These are phyloP conservation scores for Penicillium tannophilum DNA, from an alignment of 495 filamentous ascomycete genomes.

Conservation along the genomic window DNA sequence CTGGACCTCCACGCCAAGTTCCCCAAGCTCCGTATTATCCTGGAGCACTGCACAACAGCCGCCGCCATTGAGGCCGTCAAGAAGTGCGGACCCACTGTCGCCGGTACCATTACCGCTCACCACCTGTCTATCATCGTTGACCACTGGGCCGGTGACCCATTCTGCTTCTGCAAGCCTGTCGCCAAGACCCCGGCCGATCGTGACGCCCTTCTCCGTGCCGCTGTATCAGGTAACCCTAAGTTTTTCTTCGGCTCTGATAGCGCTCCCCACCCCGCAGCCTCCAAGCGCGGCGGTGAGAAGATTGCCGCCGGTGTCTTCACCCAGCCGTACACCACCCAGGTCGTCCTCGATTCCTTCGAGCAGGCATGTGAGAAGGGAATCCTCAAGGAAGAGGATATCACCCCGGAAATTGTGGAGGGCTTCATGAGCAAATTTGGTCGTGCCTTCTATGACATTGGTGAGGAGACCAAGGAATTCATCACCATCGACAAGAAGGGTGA, in stretches of 20 bases:
- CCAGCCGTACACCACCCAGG: constrained; percentile 79
- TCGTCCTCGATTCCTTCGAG: constrained; percentile 74
- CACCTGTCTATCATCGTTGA: constrained; percentile 80
- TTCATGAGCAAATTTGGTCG: constrained; percentile 79
- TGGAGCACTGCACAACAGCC: constrained; percentile 78
- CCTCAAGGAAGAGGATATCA: constrained; percentile 67
- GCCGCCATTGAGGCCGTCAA: constrained; percentile 79
- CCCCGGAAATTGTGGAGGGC: constrained; percentile 65
- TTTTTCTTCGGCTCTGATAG: constrained; percentile 79
- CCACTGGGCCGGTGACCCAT: constrained; percentile 71
- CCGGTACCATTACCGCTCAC: constrained; percentile 67
- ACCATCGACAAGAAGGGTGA: constrained; percentile 62
- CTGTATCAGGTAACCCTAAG: constrained; percentile 66
- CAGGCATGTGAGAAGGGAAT: constrained; percentile 67
- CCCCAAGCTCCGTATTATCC: constrained; percentile 77
- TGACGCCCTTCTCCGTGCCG: constrained; percentile 70
- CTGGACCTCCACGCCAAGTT: constrained; percentile 70
- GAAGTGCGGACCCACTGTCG: constrained; percentile 72
- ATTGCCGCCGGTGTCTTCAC: constrained; percentile 88
- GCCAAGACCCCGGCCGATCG: constrained; percentile 77
- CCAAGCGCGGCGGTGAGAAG: constrained; percentile 68
- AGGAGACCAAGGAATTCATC: constrained; percentile 58
- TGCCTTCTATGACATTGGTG: constrained; percentile 64
- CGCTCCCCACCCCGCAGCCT: constrained; percentile 73
- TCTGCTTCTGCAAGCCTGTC: constrained; percentile 87